Evolutionary conservation across 495 filamentous ascomycete species (phyloP).

Genomic region (Annulohypoxylon moriforme): DNA sequence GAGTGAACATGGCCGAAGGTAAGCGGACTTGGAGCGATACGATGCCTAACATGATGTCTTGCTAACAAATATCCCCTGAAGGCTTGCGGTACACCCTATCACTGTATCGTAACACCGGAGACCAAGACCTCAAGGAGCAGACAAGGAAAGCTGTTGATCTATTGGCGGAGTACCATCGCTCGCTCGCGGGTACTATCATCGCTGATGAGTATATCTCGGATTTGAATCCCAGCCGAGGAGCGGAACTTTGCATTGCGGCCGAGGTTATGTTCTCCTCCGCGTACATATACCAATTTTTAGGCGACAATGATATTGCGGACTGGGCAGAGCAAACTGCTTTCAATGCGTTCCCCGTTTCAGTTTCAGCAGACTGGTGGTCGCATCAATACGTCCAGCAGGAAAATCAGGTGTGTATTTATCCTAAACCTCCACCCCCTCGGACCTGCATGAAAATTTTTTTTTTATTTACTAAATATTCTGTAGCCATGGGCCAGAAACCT

Average conservation of each 20-base stretch:
- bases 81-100: constrained; percentile 37
- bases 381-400: constrained; percentile 69
- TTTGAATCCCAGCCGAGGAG: constrained; percentile 44
- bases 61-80: not conserved
- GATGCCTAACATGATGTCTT: not conserved
- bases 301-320: constrained; percentile 67
- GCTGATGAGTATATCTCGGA: constrained; percentile 49
- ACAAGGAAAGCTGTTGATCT: constrained; percentile 47
- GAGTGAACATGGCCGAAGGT: constrained; percentile 51
- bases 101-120: constrained; percentile 45
- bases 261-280: constrained; percentile 51
- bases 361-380: constrained; percentile 70
- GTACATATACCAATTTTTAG: constrained; percentile 53
- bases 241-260: constrained; percentile 51
- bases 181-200: constrained; percentile 46
- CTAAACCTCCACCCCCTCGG: too few species aligned
- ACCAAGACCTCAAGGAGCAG: constrained; percentile 38
- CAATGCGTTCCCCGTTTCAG: constrained; percentile 67
- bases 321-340: constrained; percentile 67
- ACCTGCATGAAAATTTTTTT: too few species aligned
- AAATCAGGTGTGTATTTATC: constrained; percentile 56
- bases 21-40: not conserved
- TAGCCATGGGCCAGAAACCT: constrained; percentile 55
- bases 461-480: too few species aligned
- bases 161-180: constrained; percentile 46